Evolutionary conservation across 1,139 yeast species (phyloP), one percentile per base, ranked within the genome.

Genomic region (Pichia sp.): DNA sequence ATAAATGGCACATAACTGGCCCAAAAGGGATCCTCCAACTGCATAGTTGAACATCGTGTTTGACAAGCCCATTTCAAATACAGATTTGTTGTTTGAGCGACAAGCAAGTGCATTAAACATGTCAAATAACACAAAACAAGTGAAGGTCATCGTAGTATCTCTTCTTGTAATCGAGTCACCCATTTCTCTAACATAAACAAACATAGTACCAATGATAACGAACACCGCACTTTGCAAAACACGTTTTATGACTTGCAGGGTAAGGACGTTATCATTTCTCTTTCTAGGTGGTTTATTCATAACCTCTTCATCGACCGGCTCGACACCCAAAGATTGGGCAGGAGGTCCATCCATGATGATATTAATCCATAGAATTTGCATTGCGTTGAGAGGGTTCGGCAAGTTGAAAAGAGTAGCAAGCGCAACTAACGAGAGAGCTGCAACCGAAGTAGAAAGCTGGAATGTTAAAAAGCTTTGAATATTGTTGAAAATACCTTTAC

Each of bases 321-420:
- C 99, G 36, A 93, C 98, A 54, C 99, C 98, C 51, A 93, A 77
- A 0, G 96, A 88, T 72, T 93, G 99, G 0, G 99, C 99, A 4
- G 99, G 99, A 8, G 99, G 99, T 0, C 99, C 99, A 72, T 93
- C 99, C 99, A 93, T 93, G 60, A 93, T 78, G 57, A 93, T 93
- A 69, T 93, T 92, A 68, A 93, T 93, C 97, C 98, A 93, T 64
- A 93, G 76, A 63, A 93, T 93, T 74, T 93, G 98, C 98, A 93
- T 93, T 29, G 99, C 97, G 69, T 93, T 93, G 63, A 93, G 78
- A n/a, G 99, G 99, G 64, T 90, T 92, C 52, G 97, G 97, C 57
- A 92, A 76, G 47, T 90, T 89, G 66, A 90, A 84, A 55, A 90
- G 74, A 1, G 98, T 92, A 2, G 97, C 80, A 60, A 92, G 75